These are phyloP conservation scores for Clarireedia homoeocarpa DNA, from an alignment of 2,329 filamentous ascomycete species.

Conservation along the genomic window DNA sequence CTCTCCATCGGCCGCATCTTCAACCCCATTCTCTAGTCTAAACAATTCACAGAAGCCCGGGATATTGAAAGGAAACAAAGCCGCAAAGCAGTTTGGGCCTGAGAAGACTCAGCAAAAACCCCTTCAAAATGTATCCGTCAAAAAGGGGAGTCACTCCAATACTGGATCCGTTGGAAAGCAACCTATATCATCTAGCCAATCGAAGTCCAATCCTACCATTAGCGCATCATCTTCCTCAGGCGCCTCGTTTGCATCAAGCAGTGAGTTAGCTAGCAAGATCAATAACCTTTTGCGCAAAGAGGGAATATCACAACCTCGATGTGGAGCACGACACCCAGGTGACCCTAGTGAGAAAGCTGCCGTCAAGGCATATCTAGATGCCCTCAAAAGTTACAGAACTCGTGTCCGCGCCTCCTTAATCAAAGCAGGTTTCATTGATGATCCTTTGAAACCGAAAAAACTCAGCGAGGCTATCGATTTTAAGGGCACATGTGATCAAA, in stretches of 20 bases:
- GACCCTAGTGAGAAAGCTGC: conserved; percentile 34
- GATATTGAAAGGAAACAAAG: not conserved
- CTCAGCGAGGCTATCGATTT: conserved; percentile 59
- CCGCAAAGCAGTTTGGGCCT: not conserved
- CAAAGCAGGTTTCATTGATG: conserved; percentile 53
- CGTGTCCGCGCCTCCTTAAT: conserved; percentile 50
- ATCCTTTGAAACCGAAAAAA: conserved; percentile 54
- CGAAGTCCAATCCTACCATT: not conserved
- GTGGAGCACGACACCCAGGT: conserved; percentile 12
- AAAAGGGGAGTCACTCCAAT: not conserved
- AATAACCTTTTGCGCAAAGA: conserved; percentile 46
- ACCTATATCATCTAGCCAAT: not conserved
- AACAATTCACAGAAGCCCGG: not conserved
- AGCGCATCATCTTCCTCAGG: not conserved
- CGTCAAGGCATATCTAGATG: conserved; percentile 47
- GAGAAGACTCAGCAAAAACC: not conserved
- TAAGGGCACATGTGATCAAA: conserved; percentile 60
- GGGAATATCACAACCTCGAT: conserved; percentile 24
- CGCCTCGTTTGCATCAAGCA: conserved; percentile 11
- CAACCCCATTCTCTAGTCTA: conserved; percentile 1
- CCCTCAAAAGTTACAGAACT: conserved; percentile 49
- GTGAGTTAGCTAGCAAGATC: conserved; percentile 39
- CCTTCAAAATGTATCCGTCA: not conserved
- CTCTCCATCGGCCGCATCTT: not conserved
- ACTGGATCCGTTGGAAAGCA: not conserved